phyloP scores from a whole-genome alignment of 2,329 filamentous ascomycete species.

The Colletotrichum liaoningense region DNA sequence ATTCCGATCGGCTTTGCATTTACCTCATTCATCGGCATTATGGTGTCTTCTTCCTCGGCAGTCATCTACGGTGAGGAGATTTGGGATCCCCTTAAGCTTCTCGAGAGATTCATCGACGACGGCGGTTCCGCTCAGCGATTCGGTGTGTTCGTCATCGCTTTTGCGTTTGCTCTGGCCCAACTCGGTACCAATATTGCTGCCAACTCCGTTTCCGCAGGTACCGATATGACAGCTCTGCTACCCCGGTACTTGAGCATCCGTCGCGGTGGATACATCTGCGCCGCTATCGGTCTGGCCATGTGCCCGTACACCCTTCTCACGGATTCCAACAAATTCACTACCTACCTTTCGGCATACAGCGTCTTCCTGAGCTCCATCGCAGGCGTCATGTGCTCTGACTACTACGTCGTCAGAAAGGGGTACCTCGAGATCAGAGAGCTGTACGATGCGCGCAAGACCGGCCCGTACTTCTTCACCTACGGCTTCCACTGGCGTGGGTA shows the following conservation, averaged over 20 bases:
- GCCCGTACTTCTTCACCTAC: constrained; percentile 78
- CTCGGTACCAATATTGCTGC: constrained; percentile 89
- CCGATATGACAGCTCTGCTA: constrained; percentile 83
- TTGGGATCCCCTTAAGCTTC: constrained; percentile 78
- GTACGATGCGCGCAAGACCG: constrained; percentile 75
- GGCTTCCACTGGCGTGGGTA: constrained; percentile 90
- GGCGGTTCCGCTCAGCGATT: constrained; percentile 77
- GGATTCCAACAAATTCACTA: constrained; percentile 84
- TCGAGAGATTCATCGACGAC: constrained; percentile 75
- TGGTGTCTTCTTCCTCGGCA: constrained; percentile 78
- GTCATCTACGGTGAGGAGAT: constrained; percentile 74
- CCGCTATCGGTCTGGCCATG: constrained; percentile 82
- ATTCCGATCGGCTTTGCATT: constrained; percentile 79
- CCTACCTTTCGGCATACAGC: constrained; percentile 90
- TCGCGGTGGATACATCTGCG: constrained; percentile 88
- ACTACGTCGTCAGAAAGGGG: constrained; percentile 86
- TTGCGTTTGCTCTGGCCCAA: constrained; percentile 81
- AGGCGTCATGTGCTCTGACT: constrained; percentile 90
- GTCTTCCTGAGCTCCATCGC: constrained; percentile 95
- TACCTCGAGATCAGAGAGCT: constrained; percentile 83
- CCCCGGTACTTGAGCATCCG: constrained; percentile 87
- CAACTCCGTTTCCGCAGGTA: constrained; percentile 86
- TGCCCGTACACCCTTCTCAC: constrained; percentile 87
- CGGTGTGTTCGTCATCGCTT: constrained; percentile 79
- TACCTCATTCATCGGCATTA: constrained; percentile 87